Conservation (phyloP, 768 basidiomycete species). For the Trametes coccinea region DNA sequence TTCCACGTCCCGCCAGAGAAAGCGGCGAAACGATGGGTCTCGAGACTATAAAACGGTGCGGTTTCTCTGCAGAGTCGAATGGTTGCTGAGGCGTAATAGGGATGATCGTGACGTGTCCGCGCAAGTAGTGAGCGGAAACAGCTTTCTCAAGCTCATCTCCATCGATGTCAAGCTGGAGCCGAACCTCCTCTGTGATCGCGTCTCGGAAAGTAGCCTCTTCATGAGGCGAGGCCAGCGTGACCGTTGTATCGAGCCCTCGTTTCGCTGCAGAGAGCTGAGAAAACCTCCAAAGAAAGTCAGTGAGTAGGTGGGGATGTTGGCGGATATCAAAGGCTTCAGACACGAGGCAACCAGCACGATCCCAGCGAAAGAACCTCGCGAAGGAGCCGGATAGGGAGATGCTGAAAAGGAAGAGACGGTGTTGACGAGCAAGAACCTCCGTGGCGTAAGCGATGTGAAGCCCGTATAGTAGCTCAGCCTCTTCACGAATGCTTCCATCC, state of each 20-base stretch:
- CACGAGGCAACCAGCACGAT: constrained; percentile 36
- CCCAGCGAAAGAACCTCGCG: constrained; percentile 36
- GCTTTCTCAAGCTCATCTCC: constrained; percentile 3
- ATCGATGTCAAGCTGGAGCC: background rate
- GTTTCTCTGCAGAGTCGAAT: too few species aligned
- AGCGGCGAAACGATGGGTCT: constrained; percentile 5
- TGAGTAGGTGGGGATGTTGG: constrained; percentile 22
- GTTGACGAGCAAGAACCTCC: constrained; percentile 27
- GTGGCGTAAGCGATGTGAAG: background rate
- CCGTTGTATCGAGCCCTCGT: constrained; percentile 31
- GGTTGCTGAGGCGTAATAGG: background rate
- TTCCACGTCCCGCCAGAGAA: constrained; percentile 2
- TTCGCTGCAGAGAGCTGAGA: constrained; percentile 9
- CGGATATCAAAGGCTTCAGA: constrained; percentile 30
- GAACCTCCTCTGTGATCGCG: background rate
- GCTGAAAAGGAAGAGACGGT: constrained; percentile 32
- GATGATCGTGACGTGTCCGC: background rate
- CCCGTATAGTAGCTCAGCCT: background rate
- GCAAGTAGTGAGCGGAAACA: constrained; percentile 8
- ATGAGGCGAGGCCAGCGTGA: background rate
- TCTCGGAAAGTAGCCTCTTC: constrained; percentile 7
- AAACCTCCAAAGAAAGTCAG: constrained; percentile 36
- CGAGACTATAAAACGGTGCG: background rate
- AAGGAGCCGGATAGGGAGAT: constrained; percentile 29
- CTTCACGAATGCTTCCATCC: background rate